phyloP scores from a whole-genome alignment of 108 stramenopile species.

The Ochromonas danica region DNA sequence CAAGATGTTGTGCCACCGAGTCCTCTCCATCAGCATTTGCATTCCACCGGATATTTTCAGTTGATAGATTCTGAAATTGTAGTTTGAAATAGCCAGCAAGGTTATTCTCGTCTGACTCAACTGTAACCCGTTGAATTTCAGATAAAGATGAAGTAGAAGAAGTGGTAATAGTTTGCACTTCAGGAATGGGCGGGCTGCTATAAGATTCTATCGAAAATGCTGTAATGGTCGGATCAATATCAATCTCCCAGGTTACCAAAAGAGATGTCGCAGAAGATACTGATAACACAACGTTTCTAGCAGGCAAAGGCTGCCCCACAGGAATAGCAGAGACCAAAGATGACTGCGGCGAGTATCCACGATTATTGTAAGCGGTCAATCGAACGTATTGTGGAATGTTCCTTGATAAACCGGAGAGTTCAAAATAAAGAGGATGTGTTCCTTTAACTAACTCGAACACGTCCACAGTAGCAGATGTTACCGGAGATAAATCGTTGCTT shows the following conservation, averaged over 20 bases:
- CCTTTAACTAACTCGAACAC: slow-evolving; percentile 24
- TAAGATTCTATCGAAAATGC: slow-evolving; percentile 52
- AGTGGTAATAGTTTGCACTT: slow-evolving; percentile 73
- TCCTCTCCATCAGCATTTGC: slow-evolving; percentile 68
- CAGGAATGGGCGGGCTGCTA: slow-evolving; percentile 49
- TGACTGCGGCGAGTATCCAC: slow-evolving; percentile 64
- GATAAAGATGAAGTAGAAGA: slow-evolving; percentile 61
- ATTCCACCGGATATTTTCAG: slow-evolving; percentile 68
- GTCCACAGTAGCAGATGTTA: background rate
- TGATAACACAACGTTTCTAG: background rate
- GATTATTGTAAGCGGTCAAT: slow-evolving; percentile 68
- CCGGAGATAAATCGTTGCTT: background rate
- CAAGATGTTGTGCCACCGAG: slow-evolving; percentile 63
- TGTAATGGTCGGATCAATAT: background rate
- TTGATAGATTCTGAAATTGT: slow-evolving; percentile 63
- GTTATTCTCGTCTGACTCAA: slow-evolving; percentile 60
- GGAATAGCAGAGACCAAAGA: slow-evolving; percentile 51
- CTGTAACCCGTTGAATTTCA: slow-evolving; percentile 63
- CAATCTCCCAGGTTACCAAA: slow-evolving; percentile 42
- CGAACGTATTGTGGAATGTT: slow-evolving; percentile 68
- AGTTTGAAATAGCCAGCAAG: slow-evolving; percentile 73
- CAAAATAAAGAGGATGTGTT: slow-evolving; percentile 24
- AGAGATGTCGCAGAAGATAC: slow-evolving; percentile 44
- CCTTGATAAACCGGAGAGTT: slow-evolving; percentile 32
- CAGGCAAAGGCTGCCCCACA: background rate